Evolutionary conservation across 2,329 filamentous ascomycete genomes (phyloP), one percentile per base, ranked within the genome.

Genomic region (Pseudomassariella vexata): DNA sequence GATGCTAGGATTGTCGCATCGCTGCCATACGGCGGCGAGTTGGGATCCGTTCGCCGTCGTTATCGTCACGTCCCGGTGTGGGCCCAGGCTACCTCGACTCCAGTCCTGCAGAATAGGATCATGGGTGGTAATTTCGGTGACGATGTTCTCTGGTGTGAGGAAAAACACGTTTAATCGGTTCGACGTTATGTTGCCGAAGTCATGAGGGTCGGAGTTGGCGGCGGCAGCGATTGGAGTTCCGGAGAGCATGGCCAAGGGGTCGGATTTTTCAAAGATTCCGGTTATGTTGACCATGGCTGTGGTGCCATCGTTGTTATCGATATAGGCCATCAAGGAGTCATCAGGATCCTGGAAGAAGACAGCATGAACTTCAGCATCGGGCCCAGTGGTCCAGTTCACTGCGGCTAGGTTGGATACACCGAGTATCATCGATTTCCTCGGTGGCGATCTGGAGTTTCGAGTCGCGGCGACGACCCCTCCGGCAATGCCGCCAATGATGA

Each of bases 71-170:
- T 18, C 24, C 19, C 34, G 32, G 24, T 36, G 23, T 3, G 28
- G 23, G n/a, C 34, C 34, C 15, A 36, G 19, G 21, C 29, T 27
- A 11, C 34, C 34, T 23, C 28, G 32, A 3, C 24, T 17, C 34
- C 34, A 36, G 11, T 26, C 20, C 11, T 6, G 10, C 12, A 36
- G 29, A 10, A 17, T 19, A 17, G 24, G 16, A 17, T 36, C 17
- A 24, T 27, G 17, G 3, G 34, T 36, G 3, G 28, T 21, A 20
- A 36, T 32, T 24, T 36, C 28, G 11, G 28, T 30, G 12, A 36
- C 20, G 6, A 16, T 16, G 23, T 28, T 28, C 9, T n/a, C 19
- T 10, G 28, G 20, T n/a, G 34, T 36, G 9, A 32, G 11, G 34
- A 25, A 36, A 19, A 36, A 36, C 22, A 36, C 19, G 29, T 15